Conservation (phyloP, 2,329 filamentous ascomycete species). For the Iodosphaeria phyllophila region DNA sequence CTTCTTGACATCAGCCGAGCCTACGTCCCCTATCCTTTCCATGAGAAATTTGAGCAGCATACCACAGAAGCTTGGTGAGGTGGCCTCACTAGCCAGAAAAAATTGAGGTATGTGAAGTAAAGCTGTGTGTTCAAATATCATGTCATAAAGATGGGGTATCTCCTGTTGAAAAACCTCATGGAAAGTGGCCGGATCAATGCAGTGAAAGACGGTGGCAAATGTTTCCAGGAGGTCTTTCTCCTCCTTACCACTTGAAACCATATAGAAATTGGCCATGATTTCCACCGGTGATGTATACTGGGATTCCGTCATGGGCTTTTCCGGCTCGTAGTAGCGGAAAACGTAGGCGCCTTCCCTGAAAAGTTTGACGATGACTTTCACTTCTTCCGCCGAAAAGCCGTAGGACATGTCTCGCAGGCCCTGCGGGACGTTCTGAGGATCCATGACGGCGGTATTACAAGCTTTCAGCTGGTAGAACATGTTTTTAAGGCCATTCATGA, state of each 20-base stretch:
- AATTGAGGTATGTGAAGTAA: slow-evolving; percentile 94
- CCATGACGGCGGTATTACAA: slow-evolving; percentile 66
- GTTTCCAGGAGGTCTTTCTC: slow-evolving; percentile 96
- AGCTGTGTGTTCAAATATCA: slow-evolving; percentile 93
- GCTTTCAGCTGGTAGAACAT: slow-evolving; percentile 88
- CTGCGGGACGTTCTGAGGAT: slow-evolving; percentile 57
- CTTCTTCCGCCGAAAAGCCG: slow-evolving; percentile 93
- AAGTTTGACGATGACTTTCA: slow-evolving; percentile 87
- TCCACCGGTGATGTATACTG: slow-evolving; percentile 70
- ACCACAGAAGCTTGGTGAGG: slow-evolving; percentile 89
- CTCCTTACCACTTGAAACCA: slow-evolving; percentile 83
- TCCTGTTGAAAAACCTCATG: slow-evolving; percentile 97
- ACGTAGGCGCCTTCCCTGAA: slow-evolving; percentile 94
- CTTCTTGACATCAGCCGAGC: slow-evolving; percentile 77
- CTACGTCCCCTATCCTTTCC: slow-evolving; percentile 89
- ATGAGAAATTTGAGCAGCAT: slow-evolving; percentile 97
- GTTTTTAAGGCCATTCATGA: slow-evolving; percentile 90
- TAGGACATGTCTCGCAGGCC: slow-evolving; percentile 95
- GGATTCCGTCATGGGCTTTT: slow-evolving; percentile 55
- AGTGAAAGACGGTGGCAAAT: slow-evolving; percentile 96
- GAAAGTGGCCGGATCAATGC: slow-evolving; percentile 94
- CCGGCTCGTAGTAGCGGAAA: slow-evolving; percentile 91
- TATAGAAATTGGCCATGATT: slow-evolving; percentile 86
- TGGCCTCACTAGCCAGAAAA: slow-evolving; percentile 95
- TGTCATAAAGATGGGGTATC: slow-evolving; percentile 89